Evolutionary conservation across 352 stramenopile genomes (phyloP).

Genomic region (Pythium phragmitis): DNA sequence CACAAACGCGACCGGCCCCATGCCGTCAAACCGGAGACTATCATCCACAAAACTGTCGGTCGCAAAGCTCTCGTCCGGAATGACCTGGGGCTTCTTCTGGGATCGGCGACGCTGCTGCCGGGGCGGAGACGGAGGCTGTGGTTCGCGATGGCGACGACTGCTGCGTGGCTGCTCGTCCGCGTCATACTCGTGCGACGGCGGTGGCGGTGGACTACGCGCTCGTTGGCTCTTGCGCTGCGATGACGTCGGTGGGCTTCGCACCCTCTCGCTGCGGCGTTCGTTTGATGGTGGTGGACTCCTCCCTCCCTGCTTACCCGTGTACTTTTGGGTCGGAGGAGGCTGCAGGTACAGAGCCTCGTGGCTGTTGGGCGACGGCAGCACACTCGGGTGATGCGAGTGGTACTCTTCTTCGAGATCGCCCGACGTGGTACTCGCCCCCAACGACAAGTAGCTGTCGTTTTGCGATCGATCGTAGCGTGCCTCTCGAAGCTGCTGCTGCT

Average conservation of each 20-base stretch:
- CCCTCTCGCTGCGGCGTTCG: neutral
- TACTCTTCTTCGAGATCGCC: conserved; percentile 29
- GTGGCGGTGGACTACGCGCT: neutral
- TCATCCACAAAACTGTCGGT: conserved; percentile 37
- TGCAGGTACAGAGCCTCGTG: neutral
- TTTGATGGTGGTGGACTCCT: conserved; percentile 6
- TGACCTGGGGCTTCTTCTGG: conserved; percentile 3
- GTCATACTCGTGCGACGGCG: conserved; percentile 1
- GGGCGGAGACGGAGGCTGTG: neutral
- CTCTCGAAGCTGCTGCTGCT: conserved; percentile 2
- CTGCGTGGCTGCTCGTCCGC: conserved; percentile 13
- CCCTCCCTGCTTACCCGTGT: neutral
- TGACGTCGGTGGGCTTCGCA: conserved; percentile 7
- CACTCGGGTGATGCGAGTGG: conserved; percentile 24
- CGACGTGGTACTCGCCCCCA: conserved; percentile 25
- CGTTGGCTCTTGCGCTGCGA: conserved; percentile 2
- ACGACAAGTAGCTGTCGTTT: conserved; percentile 30
- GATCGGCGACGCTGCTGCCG: neutral
- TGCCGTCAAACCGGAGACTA: conserved; percentile 32
- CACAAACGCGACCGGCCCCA: conserved; percentile 33
- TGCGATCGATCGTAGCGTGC: conserved; percentile 23
- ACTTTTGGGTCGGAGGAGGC: conserved; percentile 6
- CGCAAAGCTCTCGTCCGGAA: conserved; percentile 19
- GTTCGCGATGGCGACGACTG: conserved; percentile 10
- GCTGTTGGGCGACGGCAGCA: conserved; percentile 10